Conservation (phyloP, 371 early-diverging fungal genomes). For the Parasitella parasitica region DNA sequence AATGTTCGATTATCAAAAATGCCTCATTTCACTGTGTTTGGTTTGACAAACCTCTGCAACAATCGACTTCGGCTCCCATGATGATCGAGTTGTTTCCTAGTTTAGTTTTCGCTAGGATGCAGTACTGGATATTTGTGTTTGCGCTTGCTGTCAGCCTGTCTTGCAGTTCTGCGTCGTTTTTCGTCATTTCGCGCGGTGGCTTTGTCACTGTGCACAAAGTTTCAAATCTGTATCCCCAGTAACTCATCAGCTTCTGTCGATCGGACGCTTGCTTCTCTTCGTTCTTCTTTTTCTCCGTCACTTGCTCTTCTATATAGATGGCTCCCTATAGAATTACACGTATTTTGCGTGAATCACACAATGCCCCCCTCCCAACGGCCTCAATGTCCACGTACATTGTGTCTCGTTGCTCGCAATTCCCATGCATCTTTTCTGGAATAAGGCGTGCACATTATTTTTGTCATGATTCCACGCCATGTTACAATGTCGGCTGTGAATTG, state of each 20-base stretch:
- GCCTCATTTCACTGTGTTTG: neutral
- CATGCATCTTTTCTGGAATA: constrained; percentile 74
- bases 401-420: constrained; percentile 75
- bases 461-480: constrained; percentile 84
- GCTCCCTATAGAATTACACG: constrained; percentile 47
- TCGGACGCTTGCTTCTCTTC: constrained; percentile 44
- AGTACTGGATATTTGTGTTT: constrained; percentile 86
- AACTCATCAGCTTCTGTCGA: constrained; percentile 67
- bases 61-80: constrained; percentile 94
- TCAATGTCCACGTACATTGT: constrained; percentile 50
- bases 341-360: neutral
- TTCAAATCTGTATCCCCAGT: constrained; percentile 82
- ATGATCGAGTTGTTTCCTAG: constrained; percentile 70
- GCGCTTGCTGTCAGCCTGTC: constrained; percentile 51
- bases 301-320: constrained; percentile 77
- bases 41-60: constrained; percentile 51
- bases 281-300: constrained; percentile 49
- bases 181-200: constrained; percentile 39
- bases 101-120: constrained; percentile 79
- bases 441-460: constrained; percentile 80
- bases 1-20: neutral
- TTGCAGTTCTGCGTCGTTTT: constrained; percentile 41
- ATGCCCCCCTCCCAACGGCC: neutral
- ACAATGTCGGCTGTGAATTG: constrained; percentile 44
- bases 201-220: constrained; percentile 57